Evolutionary conservation across 495 filamentous ascomycete genomes (phyloP).

Genomic region (Aspergillus cavernicola): DNA sequence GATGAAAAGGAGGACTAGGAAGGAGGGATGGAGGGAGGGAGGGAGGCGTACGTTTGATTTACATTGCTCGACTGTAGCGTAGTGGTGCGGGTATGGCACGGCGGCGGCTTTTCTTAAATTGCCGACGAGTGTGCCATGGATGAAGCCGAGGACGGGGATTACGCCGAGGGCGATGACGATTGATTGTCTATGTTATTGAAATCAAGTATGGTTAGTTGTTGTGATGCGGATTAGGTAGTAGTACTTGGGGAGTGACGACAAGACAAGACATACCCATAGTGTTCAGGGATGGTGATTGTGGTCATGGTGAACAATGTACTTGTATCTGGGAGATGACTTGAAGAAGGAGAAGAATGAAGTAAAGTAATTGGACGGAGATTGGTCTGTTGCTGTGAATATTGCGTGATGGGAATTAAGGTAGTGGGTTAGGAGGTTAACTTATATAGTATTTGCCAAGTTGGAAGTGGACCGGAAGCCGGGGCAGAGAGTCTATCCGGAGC

Average conservation of each 20-base stretch:
- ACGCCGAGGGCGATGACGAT: conserved; percentile 53
- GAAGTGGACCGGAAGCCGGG: conserved; percentile 4
- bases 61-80: conserved; percentile 54
- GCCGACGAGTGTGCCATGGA: conserved; percentile 50
- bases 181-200: conserved; percentile 49
- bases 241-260: too few species aligned
- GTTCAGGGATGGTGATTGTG: conserved; percentile 41
- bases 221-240: too few species aligned
- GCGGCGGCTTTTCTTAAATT: conserved; percentile 50
- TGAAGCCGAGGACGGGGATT: conserved; percentile 53
- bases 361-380: background rate
- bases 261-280: conserved; percentile 51
- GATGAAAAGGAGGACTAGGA: too few species aligned
- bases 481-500: conserved; percentile 7
- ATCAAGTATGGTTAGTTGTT: background rate
- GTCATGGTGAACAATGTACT: conserved; percentile 28
- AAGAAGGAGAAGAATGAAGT: background rate
- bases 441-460: too few species aligned
- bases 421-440: background rate
- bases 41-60: conserved; percentile 45
- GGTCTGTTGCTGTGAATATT: background rate
- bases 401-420: background rate
- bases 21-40: background rate
- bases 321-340: background rate
- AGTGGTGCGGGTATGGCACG: conserved; percentile 60